Conservation (phyloP, 192 early-diverging fungal species). For the Obelidium mucronatum region DNA sequence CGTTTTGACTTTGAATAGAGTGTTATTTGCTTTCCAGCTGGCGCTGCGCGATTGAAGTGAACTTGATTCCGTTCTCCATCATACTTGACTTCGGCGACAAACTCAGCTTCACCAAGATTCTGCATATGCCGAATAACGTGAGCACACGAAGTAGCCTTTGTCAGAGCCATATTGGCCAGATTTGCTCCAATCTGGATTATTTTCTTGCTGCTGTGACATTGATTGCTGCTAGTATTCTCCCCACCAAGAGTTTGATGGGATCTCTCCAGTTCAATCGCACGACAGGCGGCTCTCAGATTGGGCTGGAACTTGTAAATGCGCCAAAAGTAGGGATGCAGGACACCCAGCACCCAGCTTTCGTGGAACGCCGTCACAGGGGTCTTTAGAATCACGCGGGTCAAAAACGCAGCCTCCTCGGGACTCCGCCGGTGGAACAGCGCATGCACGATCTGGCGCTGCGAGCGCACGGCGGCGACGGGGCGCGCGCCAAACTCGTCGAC, state of each 20-base stretch:
- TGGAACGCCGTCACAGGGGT: constrained; percentile 9
- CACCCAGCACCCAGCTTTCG: not conserved
- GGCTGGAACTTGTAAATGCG: constrained; percentile 11
- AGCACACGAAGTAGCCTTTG: constrained; percentile 28
- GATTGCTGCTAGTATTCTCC: not conserved
- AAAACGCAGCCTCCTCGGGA: not conserved
- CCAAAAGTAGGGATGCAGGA: constrained; percentile 14
- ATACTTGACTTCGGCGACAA: constrained; percentile 32
- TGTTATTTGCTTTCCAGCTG: not conserved
- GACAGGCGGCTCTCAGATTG: constrained; percentile 13
- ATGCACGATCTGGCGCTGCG: not conserved
- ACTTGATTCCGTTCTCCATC: constrained; percentile 33
- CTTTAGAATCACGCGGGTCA: constrained; percentile 18
- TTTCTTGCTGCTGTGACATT: not conserved
- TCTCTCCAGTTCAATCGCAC: not conserved
- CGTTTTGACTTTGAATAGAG: constrained; percentile 28
- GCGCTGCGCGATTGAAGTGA: not conserved
- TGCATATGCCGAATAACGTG: constrained; percentile 29
- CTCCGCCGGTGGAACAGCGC: not conserved
- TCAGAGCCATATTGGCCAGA: constrained; percentile 26
- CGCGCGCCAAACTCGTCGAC: constrained; percentile 9
- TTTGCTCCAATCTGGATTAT: not conserved
- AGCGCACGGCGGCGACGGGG: not conserved
- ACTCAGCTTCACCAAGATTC: not conserved
- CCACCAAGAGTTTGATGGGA: not conserved